These are phyloP conservation scores for Aspergillus japonicus DNA, from an alignment of 2,329 filamentous ascomycete species.

Conservation along the genomic window DNA sequence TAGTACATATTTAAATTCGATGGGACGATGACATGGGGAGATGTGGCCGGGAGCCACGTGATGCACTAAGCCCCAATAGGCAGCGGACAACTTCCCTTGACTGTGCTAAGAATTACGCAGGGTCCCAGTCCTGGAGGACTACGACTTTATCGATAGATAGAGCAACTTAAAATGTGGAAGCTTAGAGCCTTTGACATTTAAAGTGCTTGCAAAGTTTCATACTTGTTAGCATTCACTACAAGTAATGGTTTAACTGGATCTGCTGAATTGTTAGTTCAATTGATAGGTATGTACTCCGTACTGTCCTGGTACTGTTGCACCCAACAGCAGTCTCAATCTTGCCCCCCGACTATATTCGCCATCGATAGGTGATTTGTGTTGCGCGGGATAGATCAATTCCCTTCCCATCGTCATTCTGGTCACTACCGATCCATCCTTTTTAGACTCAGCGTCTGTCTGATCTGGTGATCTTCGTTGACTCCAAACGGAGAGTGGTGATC, in stretches of 20 bases:
- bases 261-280: too few relatives aligned
- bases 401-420: not conserved
- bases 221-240: not conserved
- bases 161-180: not conserved
- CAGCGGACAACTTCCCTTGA: constrained; percentile 10
- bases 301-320: not conserved
- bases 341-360: not conserved
- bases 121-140: constrained; percentile 4
- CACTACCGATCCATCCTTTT: too few relatives aligned
- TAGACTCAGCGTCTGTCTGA: too few relatives aligned
- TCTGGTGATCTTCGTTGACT: too few relatives aligned
- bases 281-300: not conserved
- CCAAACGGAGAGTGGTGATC: too few relatives aligned
- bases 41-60: constrained; percentile 24
- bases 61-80: constrained; percentile 20
- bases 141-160: not conserved
- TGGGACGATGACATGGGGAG: constrained; percentile 8
- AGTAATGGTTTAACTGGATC: too few relatives aligned
- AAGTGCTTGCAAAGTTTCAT: not conserved
- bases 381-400: not conserved
- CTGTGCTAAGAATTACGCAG: constrained; percentile 31
- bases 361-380: not conserved
- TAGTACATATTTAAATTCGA: too few relatives aligned
- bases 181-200: not conserved
- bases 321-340: not conserved